Evolutionary conservation across 208 protist genomes (phyloP).

Genomic region (Leishmania tarentolae): DNA sequence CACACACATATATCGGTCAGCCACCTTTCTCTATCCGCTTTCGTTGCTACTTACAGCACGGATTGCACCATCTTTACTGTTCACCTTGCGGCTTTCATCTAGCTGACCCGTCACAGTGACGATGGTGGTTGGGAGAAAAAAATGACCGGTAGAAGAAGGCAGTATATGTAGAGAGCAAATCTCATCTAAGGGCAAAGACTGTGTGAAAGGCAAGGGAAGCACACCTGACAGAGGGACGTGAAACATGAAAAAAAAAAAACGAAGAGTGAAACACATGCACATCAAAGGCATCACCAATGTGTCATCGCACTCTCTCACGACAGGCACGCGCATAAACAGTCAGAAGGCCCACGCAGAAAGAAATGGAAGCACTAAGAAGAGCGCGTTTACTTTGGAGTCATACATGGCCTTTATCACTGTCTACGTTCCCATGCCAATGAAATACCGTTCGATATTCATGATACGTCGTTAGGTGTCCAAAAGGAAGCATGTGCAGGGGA

Average conservation of each 20-base stretch:
- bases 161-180: not conserved
- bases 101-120: not conserved
- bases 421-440: not conserved
- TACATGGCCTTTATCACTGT: not conserved
- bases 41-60: not conserved
- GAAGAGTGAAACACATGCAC: not conserved
- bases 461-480: not conserved
- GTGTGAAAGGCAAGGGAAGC: not conserved
- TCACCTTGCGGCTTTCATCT: not conserved
- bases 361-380: not conserved
- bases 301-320: not conserved
- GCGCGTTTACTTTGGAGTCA: not conserved
- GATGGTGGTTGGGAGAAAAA: not conserved
- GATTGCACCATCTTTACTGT: not conserved
- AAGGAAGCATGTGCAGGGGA: not conserved
- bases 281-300: not conserved
- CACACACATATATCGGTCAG: not conserved
- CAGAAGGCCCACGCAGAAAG: not conserved
- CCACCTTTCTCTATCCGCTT: not conserved
- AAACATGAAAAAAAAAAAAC: not conserved
- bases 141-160: not conserved
- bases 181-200: not conserved
- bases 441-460: not conserved
- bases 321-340: not conserved
- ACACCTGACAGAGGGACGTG: no score